Evolutionary conservation across 2,329 filamentous ascomycete species (phyloP).

Genomic region (Pestalotiopsis sp.): DNA sequence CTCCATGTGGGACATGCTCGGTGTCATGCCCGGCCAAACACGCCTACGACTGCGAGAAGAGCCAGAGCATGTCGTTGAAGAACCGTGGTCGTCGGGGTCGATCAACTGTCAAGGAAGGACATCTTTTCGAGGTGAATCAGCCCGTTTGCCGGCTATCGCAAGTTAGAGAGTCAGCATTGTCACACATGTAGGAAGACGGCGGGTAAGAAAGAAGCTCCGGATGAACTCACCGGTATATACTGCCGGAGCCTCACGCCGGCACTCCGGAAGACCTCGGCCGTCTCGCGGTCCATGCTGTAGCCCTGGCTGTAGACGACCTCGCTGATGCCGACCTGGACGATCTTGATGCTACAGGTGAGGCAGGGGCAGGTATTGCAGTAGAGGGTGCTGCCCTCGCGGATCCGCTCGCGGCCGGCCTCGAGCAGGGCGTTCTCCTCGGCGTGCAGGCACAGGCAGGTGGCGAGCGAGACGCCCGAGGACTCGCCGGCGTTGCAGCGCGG

Average conservation of each 20-base stretch:
- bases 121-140: slow-evolving; percentile 53
- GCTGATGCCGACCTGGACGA: slow-evolving; percentile 91
- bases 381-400: slow-evolving; percentile 78
- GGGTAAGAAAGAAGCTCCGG: background rate
- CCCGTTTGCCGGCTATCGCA: slow-evolving; percentile 51
- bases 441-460: slow-evolving; percentile 94
- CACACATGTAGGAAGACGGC: background rate
- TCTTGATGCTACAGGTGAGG: slow-evolving; percentile 97
- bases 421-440: slow-evolving; percentile 96
- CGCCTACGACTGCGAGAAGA: no score
- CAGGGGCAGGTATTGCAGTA: slow-evolving; percentile 98
- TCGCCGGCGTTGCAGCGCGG: slow-evolving; percentile 79
- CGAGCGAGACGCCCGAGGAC: slow-evolving; percentile 71
- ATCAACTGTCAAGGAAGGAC: background rate
- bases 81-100: background rate
- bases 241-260: slow-evolving; percentile 86
- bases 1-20: background rate
- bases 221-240: slow-evolving; percentile 74
- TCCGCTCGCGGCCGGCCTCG: slow-evolving; percentile 89
- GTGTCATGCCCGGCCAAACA: background rate
- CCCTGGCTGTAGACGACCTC: slow-evolving; percentile 94
- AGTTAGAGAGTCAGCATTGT: background rate
- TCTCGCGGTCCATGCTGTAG: slow-evolving; percentile 91
- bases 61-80: background rate
- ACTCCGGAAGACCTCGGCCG: slow-evolving; percentile 79